phyloP scores from a whole-genome alignment of 768 basidiomycete species.

The Naematelia aurantialba region DNA sequence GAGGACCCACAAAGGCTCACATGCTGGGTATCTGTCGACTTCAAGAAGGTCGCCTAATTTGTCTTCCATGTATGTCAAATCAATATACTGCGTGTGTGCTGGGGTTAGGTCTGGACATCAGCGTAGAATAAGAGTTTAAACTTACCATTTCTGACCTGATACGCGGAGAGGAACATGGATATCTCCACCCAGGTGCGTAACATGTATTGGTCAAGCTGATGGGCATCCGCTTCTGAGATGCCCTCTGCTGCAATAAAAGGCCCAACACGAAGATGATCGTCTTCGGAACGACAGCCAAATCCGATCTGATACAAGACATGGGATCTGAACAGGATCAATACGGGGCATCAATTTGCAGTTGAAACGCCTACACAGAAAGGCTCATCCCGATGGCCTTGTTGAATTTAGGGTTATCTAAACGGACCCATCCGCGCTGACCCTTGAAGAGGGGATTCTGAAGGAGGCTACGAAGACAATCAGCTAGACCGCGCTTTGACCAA shows the following conservation, averaged over 20 bases:
- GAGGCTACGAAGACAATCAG: slow-evolving; percentile 14
- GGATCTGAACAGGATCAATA: slow-evolving; percentile 4
- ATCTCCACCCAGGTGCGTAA: slow-evolving; percentile 41
- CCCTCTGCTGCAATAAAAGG: slow-evolving; percentile 25
- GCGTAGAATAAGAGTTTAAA: not conserved
- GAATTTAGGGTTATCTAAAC: slow-evolving; percentile 28
- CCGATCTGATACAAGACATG: slow-evolving; percentile 30
- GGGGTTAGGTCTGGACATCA: slow-evolving; percentile 5
- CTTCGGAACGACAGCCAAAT: slow-evolving; percentile 37
- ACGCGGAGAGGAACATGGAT: slow-evolving; percentile 18
- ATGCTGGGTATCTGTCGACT: slow-evolving; percentile 17
- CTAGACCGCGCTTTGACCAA: not conserved
- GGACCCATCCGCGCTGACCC: slow-evolving; percentile 40
- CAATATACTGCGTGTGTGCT: not conserved
- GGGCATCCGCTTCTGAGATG: slow-evolving; percentile 13
- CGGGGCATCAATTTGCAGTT: not conserved
- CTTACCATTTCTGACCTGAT: slow-evolving; percentile 22
- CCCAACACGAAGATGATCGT: slow-evolving; percentile 30
- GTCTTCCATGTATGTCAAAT: slow-evolving; percentile 10
- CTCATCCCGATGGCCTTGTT: slow-evolving; percentile 22
- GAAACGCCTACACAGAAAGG: slow-evolving; percentile 13
- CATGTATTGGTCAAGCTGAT: slow-evolving; percentile 42
- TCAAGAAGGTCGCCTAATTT: slow-evolving; percentile 5
- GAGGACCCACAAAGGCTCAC: slow-evolving; percentile 12
- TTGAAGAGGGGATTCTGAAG: slow-evolving; percentile 39